Percentiles rank a stretch among this genome's conserved stretches.
phyloP scores from a whole-genome alignment of 495 filamentous ascomycete species.

The Penicillium flavigenum region DNA sequence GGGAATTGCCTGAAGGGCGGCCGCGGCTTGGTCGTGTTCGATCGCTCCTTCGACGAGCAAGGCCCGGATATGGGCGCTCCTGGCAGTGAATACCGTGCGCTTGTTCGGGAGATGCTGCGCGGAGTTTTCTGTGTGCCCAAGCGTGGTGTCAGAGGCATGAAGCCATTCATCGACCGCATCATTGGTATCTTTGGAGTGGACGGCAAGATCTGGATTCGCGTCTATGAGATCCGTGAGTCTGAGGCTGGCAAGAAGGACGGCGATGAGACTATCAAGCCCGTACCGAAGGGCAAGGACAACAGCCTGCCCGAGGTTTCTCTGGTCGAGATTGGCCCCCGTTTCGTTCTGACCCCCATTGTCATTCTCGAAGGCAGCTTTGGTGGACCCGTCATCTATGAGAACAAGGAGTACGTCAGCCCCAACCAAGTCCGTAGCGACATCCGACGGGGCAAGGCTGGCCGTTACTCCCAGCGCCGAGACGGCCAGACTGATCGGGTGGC shows the following conservation, averaged over 20 bases:
- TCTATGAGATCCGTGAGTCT: conserved; percentile 88
- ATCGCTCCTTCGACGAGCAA: conserved; percentile 74
- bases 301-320: conserved; percentile 69
- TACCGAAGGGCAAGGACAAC: conserved; percentile 39
- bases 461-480: conserved; percentile 72
- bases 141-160: conserved; percentile 73
- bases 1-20: conserved; percentile 96
- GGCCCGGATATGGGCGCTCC: conserved; percentile 44
- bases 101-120: conserved; percentile 70
- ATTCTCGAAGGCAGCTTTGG: conserved; percentile 95
- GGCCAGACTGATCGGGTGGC: conserved; percentile 66
- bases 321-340: conserved; percentile 92
- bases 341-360: conserved; percentile 92
- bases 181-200: conserved; percentile 90
- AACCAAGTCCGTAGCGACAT: conserved; percentile 89
- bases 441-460: conserved; percentile 67
- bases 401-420: conserved; percentile 95
- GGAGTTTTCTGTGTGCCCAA: conserved; percentile 95
- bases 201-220: conserved; percentile 94
- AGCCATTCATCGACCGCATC: conserved; percentile 95
- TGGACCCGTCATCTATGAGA: conserved; percentile 96
- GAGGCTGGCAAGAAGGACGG: conserved; percentile 52
- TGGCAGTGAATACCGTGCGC: conserved; percentile 45
- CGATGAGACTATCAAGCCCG: conserved; percentile 35
- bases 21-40: conserved; percentile 92